Conservation (phyloP, 495 filamentous ascomycete genomes). For the Hypoxylon rickii region DNA sequence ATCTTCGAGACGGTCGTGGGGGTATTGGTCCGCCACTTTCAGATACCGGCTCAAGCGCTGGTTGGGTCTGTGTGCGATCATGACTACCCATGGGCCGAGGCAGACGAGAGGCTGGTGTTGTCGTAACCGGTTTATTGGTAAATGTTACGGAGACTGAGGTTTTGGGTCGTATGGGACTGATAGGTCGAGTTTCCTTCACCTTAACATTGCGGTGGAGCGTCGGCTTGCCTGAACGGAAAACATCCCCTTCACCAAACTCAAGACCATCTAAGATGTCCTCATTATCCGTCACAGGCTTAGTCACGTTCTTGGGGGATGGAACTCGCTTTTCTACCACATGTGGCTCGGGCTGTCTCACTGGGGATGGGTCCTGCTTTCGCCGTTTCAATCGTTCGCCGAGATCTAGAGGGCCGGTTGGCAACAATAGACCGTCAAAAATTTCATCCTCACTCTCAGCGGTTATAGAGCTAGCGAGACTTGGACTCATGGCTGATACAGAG, state of each 20-base stretch:
- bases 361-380: conserved; percentile 59
- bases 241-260: conserved; percentile 81
- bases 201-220: conserved; percentile 94
- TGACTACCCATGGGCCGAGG: conserved; percentile 67
- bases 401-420: conserved; percentile 82
- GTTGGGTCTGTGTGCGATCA: conserved; percentile 65
- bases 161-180: conserved; percentile 68
- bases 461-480: conserved; percentile 86
- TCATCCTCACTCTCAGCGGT: conserved; percentile 96
- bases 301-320: conserved; percentile 10
- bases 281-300: conserved; percentile 51
- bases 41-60: conserved; percentile 89
- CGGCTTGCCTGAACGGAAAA: conserved; percentile 77
- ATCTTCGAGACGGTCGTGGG: conserved; percentile 51
- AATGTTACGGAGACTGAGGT: conserved; percentile 87
- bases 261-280: conserved; percentile 89
- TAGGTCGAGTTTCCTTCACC: conserved; percentile 69
- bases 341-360: conserved; percentile 43
- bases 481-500: conserved; percentile 84
- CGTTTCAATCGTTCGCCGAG: conserved; percentile 76
- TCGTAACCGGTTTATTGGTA: conserved; percentile 66
- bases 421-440: conserved; percentile 78
- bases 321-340: conserved; percentile 30
- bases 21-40: conserved; percentile 80
- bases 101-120: conserved; percentile 47